phyloP scores from a whole-genome alignment of 257 asterid genomes.

The Capsicum rhomboideum region DNA sequence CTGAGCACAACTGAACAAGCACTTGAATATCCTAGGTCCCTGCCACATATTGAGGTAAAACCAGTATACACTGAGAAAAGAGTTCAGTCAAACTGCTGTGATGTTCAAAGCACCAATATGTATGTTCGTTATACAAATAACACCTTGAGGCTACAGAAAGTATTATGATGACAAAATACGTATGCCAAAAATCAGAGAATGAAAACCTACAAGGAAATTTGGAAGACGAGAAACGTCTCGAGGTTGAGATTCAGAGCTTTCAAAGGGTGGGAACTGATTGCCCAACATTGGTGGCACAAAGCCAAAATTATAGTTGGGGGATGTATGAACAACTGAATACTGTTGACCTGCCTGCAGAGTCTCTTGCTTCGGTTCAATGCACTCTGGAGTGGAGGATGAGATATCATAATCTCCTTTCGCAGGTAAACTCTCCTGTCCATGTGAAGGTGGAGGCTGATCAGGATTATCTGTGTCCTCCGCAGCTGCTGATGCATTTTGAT shows the following conservation, averaged over 20 bases:
- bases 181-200: conserved; percentile 2
- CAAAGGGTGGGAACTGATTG: conserved; percentile 51
- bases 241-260: conserved; percentile 59
- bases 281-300: conserved; percentile 52
- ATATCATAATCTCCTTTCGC: conserved; percentile 46
- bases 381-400: conserved; percentile 45
- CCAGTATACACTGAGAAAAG: not conserved
- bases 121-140: not conserved
- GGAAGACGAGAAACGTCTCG: conserved; percentile 69
- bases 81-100: not conserved
- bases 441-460: conserved; percentile 41
- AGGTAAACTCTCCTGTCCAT: conserved; percentile 30
- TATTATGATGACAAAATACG: not conserved
- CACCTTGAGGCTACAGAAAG: not conserved
- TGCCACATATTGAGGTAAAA: not conserved
- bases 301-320: conserved; percentile 55
- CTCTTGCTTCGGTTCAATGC: conserved; percentile 47
- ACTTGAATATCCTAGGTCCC: not conserved
- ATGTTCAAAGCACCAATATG: not conserved
- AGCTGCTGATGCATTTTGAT: conserved; percentile 32
- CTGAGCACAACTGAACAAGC: not conserved
- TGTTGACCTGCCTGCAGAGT: conserved; percentile 47
- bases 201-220: conserved; percentile 55
- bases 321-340: conserved; percentile 39
- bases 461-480: conserved; percentile 43